A percentile compares a stretch with the other conserved stretches of the same genome.
phyloP scores from a whole-genome alignment of 2,329 filamentous ascomycete species.

The Alternaria sp. region DNA sequence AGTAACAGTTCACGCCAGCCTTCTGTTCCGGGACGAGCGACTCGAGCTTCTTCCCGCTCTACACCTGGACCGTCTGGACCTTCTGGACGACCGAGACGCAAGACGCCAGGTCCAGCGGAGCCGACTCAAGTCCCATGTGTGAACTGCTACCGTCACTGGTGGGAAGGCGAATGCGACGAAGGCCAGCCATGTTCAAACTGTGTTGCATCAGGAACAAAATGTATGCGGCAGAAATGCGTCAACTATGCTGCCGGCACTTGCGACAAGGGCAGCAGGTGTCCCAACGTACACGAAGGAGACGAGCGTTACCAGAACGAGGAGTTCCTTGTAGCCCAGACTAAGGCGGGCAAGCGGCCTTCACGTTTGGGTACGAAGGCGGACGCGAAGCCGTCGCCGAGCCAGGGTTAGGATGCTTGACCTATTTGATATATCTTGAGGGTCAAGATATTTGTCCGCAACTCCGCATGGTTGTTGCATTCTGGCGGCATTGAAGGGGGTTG shows the following conservation, averaged over 20 bases:
- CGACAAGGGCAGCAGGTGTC: background rate
- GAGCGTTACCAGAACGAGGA: background rate
- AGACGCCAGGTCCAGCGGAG: background rate
- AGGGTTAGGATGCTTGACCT: background rate
- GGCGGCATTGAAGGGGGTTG: background rate
- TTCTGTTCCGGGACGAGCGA: background rate
- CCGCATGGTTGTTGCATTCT: background rate
- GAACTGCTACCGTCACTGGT: conserved; percentile 1
- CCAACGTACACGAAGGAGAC: background rate
- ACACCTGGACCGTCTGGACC: background rate
- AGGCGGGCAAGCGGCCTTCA: background rate
- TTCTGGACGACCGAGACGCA: background rate
- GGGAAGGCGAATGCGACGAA: background rate
- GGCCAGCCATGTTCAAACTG: background rate
- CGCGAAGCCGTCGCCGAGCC: background rate
- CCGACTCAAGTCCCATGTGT: background rate
- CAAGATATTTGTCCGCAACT: background rate
- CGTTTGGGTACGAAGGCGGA: background rate
- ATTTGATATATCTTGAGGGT: background rate
- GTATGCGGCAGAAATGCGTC: background rate
- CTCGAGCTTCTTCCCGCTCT: background rate
- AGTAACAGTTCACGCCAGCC: background rate
- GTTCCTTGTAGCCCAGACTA: background rate
- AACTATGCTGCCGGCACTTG: background rate
- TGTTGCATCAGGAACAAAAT: background rate